phyloP scores from a whole-genome alignment of 306 rosid genomes.

The Dalbergia cultrata region DNA sequence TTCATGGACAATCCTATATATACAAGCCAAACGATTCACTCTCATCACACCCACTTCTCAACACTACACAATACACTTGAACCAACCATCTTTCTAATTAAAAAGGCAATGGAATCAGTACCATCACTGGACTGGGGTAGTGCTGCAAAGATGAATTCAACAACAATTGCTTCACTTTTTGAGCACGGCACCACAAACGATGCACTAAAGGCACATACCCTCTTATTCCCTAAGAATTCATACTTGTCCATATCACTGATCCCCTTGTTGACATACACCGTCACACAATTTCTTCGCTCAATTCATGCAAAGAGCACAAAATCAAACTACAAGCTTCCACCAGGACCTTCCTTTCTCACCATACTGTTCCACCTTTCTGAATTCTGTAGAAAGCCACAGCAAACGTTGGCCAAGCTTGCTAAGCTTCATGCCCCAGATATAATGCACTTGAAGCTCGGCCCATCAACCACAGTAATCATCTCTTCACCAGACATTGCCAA shows the following conservation, averaged over 20 bases:
- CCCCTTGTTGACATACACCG: neutral
- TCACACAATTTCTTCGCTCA: neutral
- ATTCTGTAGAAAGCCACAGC: slow-evolving; percentile 36
- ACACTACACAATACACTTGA: neutral
- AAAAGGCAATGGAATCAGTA: neutral
- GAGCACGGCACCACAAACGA: neutral
- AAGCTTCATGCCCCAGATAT: slow-evolving; percentile 32
- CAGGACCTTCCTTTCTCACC: slow-evolving; percentile 43
- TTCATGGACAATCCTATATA: too few relatives aligned
- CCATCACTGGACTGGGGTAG: neutral
- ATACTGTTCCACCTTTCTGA: neutral
- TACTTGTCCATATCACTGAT: neutral
- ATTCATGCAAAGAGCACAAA: neutral
- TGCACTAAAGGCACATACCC: neutral
- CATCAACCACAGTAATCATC: slow-evolving; percentile 27
- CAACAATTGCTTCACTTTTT: neutral
- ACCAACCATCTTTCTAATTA: too few relatives aligned
- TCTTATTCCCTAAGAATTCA: neutral
- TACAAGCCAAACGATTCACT: too few relatives aligned
- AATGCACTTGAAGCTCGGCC: slow-evolving; percentile 37
- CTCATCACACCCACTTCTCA: neutral
- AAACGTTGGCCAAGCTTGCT: slow-evolving; percentile 38
- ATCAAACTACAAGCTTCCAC: slow-evolving; percentile 46
- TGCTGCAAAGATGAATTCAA: neutral
- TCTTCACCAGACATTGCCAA: slow-evolving; percentile 22